Base-by-base conservation (phyloP, 768 basidiomycete species). In the Podaxis carcinomalis region DNA sequence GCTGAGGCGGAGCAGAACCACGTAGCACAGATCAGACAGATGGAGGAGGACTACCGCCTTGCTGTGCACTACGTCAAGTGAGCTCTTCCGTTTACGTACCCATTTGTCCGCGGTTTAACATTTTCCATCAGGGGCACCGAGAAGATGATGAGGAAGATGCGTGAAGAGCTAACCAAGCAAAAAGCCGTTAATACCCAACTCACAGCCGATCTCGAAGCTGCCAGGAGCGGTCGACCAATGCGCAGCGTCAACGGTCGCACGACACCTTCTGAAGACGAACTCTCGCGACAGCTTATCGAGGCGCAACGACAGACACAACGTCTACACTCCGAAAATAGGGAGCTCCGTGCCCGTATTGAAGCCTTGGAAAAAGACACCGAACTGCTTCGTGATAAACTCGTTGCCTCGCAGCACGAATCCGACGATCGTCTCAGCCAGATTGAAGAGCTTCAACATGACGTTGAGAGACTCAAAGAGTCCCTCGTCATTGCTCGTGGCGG, bases 11-110 rank as follows among this genome's bases (percentile, higher is more conserved):
- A 94, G 70, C 80, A 83, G 61, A 81, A 78, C 63, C 92, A 93
- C 73, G 90, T 90, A 73, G 79, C 84, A 23, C 85, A 90, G 59
- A 83, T 95, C 76, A 85, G 87, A 67, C 91, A 95, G 71, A 85
- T 98, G 74, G 95, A 98, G 74, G 86, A 91, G 51, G 96, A 98
- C 68, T 98, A 99, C 73, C 91, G 95, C 68, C 85, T 95, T 55
- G 96, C 97, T 13, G 95, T 98, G 58, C 91, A 94, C 70, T 98
- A 97, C 75, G 95, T 98, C 67, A 98, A 98, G 92, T 93, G 72
- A 77, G 88, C 76, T 64, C 13, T 27, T 49, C 3, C 25, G 4
- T 25, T 10, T 23, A 9, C 23, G 1, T 49, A 1, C 23, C 9
- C 13, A 11, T 23, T 9, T 9, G 21, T 49, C 13, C 47, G 21